These are phyloP conservation scores for Chlamydomonas sp. DNA, from an alignment of 139 green algal genomes.

Conservation along the genomic window DNA sequence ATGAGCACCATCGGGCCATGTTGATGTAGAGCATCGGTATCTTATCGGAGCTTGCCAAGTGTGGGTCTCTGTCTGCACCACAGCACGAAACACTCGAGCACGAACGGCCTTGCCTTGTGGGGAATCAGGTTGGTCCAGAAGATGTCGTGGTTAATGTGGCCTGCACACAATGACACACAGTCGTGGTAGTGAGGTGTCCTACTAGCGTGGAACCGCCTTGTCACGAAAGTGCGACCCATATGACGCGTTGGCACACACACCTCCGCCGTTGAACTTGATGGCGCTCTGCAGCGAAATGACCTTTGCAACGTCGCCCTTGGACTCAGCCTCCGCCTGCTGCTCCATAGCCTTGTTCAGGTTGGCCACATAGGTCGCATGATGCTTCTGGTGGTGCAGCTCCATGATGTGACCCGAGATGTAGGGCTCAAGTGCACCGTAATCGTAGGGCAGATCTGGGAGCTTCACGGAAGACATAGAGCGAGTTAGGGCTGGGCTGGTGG, in stretches of 20 bases:
- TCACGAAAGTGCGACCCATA: neutral
- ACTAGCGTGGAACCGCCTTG: no score
- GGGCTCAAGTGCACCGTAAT: conserved; percentile 90
- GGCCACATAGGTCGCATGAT: conserved; percentile 91
- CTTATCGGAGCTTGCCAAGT: neutral
- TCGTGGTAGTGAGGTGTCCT: neutral
- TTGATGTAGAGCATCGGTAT: no score
- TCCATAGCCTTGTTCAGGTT: conserved; percentile 89
- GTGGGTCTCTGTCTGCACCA: no score
- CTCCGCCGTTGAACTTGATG: conserved; percentile 97
- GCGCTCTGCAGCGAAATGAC: conserved; percentile 88
- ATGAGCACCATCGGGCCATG: no score
- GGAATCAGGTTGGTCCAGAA: conserved; percentile 96
- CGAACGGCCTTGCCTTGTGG: conserved; percentile 66
- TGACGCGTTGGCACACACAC: conserved; percentile 38
- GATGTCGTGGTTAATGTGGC: conserved; percentile 97
- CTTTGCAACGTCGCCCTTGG: conserved; percentile 77
- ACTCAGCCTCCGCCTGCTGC: conserved; percentile 81
- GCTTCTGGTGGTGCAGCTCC: conserved; percentile 96
- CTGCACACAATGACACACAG: conserved; percentile 50
- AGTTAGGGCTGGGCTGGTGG: neutral
- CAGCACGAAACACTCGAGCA: neutral
- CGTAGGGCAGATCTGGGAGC: conserved; percentile 94
- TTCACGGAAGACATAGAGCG: conserved; percentile 39
- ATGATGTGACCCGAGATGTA: conserved; percentile 95